Conservation (phyloP, 495 filamentous ascomycete genomes). For the Neurospora sp. region DNA sequence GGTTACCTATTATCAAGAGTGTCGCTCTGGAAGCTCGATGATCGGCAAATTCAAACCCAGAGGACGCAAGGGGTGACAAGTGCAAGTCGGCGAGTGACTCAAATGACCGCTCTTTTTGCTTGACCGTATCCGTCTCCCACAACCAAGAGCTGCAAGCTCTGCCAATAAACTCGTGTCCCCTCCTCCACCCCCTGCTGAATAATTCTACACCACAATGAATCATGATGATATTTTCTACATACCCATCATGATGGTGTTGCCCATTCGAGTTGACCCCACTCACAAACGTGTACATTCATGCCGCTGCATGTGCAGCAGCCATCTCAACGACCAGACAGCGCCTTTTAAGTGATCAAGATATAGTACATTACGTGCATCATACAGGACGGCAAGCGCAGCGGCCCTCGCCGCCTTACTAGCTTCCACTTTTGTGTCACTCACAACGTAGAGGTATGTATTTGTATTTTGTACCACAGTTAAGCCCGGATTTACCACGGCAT, state of each 20-base stretch:
- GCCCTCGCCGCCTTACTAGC: not conserved
- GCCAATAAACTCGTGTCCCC: not conserved
- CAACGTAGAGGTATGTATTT: not conserved
- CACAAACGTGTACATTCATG: no score
- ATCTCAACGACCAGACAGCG: not conserved
- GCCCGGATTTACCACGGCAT: not conserved
- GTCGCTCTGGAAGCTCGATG: not conserved
- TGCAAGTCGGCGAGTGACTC: not conserved
- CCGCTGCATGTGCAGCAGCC: no score
- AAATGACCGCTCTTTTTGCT: not conserved
- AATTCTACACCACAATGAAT: not conserved
- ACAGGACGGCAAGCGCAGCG: not conserved
- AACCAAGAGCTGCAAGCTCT: no score
- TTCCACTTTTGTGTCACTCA: not conserved
- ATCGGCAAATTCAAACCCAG: not conserved
- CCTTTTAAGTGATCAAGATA: not conserved
- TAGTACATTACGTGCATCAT: not conserved
- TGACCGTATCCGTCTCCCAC: not conserved
- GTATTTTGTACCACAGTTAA: not conserved
- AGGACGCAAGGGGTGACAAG: not conserved
- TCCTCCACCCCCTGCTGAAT: not conserved
- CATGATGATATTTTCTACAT: not conserved
- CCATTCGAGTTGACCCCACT: not conserved
- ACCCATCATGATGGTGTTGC: not conserved
- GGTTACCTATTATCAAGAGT: not conserved